Percentiles rank a stretch among this genome's conserved stretches.
Evolutionary conservation across 495 filamentous ascomycete species (phyloP).

Genomic region (Zalerion maritima): DNA sequence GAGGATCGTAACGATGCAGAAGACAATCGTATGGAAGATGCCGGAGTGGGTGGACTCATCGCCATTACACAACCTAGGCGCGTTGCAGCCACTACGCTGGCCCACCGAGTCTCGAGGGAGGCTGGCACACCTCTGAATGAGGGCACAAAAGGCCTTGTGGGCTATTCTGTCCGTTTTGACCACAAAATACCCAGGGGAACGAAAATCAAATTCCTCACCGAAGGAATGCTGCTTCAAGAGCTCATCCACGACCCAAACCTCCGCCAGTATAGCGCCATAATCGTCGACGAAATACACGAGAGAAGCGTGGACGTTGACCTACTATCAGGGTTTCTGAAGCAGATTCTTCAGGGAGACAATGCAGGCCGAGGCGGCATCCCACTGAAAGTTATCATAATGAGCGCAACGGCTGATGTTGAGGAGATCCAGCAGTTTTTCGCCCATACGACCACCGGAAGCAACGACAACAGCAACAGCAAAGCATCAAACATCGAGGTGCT

Average conservation of each 20-base stretch:
- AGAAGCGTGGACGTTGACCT: conserved; percentile 93
- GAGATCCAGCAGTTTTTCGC: conserved; percentile 63
- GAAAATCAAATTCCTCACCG: conserved; percentile 83
- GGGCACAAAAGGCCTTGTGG: conserved; percentile 59
- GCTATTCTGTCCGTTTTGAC: conserved; percentile 91
- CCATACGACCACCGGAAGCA: conserved; percentile 4
- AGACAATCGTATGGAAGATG: conserved; percentile 26
- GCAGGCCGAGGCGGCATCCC: conserved; percentile 51
- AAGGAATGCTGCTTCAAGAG: conserved; percentile 94
- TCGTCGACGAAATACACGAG: conserved; percentile 97
- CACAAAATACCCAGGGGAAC: conserved; percentile 55
- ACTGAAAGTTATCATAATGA: conserved; percentile 90
- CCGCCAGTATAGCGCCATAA: conserved; percentile 69
- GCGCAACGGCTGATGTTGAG: conserved; percentile 83
- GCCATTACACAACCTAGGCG: conserved; percentile 90
- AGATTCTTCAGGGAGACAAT: conserved; percentile 45
- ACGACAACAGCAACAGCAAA: not conserved
- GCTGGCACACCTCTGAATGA: conserved; percentile 68
- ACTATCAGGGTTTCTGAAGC: conserved; percentile 71
- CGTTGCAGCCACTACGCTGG: conserved; percentile 88
- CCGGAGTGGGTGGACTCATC: conserved; percentile 66
- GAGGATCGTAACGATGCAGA: conserved; percentile 33
- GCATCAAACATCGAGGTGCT: conserved; percentile 32
- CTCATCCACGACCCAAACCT: conserved; percentile 76
- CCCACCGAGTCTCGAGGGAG: conserved; percentile 75